Percentiles rank a stretch among this genome's conserved stretches.
These are phyloP conservation scores for Aspergillus neotritici DNA, from an alignment of 2,329 filamentous ascomycete genomes.

Conservation along the genomic window DNA sequence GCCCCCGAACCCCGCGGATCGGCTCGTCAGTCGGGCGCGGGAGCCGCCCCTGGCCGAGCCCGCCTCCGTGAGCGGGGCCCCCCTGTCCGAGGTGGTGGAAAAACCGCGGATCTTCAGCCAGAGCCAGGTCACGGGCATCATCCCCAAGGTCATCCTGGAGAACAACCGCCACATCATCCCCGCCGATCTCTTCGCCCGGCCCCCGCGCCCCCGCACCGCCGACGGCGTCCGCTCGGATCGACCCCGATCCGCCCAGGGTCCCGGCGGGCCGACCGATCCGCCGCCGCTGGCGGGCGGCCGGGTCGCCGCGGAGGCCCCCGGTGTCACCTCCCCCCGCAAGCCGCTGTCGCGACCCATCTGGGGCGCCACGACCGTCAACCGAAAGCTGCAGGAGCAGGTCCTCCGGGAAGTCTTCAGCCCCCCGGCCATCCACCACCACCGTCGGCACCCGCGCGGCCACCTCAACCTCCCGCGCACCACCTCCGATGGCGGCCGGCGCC, in stretches of 20 bases:
- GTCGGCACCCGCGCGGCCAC: conserved; percentile 60
- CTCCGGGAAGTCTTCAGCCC: conserved; percentile 88
- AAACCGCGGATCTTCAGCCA: conserved; percentile 60
- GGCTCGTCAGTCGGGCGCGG: conserved; percentile 4
- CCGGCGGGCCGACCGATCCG: conserved; percentile 11
- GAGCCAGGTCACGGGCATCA: conserved; percentile 66
- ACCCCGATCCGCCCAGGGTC: conserved; percentile 18
- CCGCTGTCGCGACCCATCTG: conserved; percentile 53
- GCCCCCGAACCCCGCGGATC: conserved; percentile 11
- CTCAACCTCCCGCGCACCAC: conserved; percentile 54
- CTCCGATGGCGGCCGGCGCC: conserved; percentile 28
- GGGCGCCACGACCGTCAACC: conserved; percentile 90
- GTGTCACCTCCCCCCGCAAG: too few relatives aligned
- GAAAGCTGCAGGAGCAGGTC: conserved; percentile 79
- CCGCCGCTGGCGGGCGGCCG: conserved; percentile 8
- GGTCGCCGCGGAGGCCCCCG: conserved; percentile 2
- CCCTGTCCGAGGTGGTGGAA: conserved; percentile 20
- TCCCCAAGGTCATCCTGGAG: conserved; percentile 87
- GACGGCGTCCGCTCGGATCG: conserved; percentile 22
- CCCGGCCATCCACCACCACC: conserved; percentile 73
- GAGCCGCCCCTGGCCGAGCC: conserved; percentile 11
- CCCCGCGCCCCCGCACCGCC: conserved; percentile 39
- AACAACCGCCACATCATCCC: conserved; percentile 93
- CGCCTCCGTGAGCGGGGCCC: conserved; percentile 8
- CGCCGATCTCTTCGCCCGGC: conserved; percentile 67